A percentile compares a stretch with the other conserved stretches of the same genome.
Evolutionary conservation across 805 yeast species (phyloP).

Genomic region (Monosporozyma aerobia): DNA sequence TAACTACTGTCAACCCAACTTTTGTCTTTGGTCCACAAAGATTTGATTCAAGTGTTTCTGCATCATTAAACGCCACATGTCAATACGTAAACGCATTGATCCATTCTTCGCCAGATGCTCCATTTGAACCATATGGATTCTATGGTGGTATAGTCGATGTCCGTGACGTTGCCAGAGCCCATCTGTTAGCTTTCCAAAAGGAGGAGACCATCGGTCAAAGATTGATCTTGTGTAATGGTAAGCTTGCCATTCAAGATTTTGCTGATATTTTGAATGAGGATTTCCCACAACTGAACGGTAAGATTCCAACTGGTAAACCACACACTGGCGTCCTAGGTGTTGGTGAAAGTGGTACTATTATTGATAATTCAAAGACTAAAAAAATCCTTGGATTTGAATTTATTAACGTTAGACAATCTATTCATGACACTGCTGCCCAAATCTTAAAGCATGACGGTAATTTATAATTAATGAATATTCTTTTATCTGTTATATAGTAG

Average conservation of each 20-base stretch:
- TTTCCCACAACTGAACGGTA: slow-evolving; percentile 37
- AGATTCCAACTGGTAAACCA: slow-evolving; percentile 37
- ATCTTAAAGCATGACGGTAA: slow-evolving; percentile 13
- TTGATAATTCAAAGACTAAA: slow-evolving; percentile 17
- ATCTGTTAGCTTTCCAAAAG: slow-evolving; percentile 41
- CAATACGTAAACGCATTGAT: slow-evolving; percentile 28
- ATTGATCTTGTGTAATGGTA: slow-evolving; percentile 21
- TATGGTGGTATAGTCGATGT: slow-evolving; percentile 39
- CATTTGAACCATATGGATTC: background rate
- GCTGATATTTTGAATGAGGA: slow-evolving; percentile 28
- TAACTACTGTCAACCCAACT: slow-evolving; percentile 45
- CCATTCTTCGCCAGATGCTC: slow-evolving; percentile 18
- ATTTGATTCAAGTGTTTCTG: slow-evolving; percentile 37
- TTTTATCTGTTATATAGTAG: too few species aligned
- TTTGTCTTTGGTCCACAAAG: slow-evolving; percentile 55
- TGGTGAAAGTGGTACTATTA: slow-evolving; percentile 1
- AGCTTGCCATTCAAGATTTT: slow-evolving; percentile 22
- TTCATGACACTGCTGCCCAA: slow-evolving; percentile 22
- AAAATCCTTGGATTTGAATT: slow-evolving; percentile 20
- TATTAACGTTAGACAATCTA: slow-evolving; percentile 11
- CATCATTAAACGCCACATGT: slow-evolving; percentile 37
- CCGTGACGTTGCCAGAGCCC: slow-evolving; percentile 54
- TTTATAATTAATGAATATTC: slow-evolving; percentile 2
- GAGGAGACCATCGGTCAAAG: slow-evolving; percentile 30
- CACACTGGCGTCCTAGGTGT: slow-evolving; percentile 7